Conservation (phyloP, 2,329 filamentous ascomycete genomes). For the Xylaria sp. region DNA sequence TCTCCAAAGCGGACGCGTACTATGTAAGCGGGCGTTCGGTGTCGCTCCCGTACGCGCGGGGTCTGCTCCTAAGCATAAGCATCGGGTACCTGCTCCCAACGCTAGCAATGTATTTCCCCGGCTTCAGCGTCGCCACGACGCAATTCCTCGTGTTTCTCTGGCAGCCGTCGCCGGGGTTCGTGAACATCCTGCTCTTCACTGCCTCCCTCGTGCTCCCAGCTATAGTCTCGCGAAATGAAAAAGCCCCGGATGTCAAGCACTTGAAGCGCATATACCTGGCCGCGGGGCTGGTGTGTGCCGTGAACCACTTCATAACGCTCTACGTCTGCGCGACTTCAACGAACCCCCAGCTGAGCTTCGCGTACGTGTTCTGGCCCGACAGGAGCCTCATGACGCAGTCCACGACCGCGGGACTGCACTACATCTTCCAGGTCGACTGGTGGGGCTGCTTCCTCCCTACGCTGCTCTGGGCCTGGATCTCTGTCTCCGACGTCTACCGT, state of each 20-base stretch:
- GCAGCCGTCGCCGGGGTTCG: slow-evolving; percentile 44
- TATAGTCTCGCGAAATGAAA: slow-evolving; percentile 1
- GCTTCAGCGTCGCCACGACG: slow-evolving; percentile 31
- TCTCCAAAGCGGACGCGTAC: slow-evolving; percentile 39
- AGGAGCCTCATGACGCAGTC: slow-evolving; percentile 35
- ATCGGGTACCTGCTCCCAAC: slow-evolving; percentile 46
- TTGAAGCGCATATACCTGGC: slow-evolving; percentile 44
- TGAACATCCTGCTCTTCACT: slow-evolving; percentile 41
- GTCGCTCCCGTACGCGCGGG: slow-evolving; percentile 37
- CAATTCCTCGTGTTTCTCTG: slow-evolving; percentile 45
- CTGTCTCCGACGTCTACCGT: slow-evolving; percentile 41
- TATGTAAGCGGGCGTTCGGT: slow-evolving; percentile 38
- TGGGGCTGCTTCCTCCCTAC: slow-evolving; percentile 42
- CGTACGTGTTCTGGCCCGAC: slow-evolving; percentile 44
- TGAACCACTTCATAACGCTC: slow-evolving; percentile 40
- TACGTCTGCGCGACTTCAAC: slow-evolving; percentile 42
- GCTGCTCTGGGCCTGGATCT: slow-evolving; percentile 45
- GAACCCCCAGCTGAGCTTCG: slow-evolving; percentile 40
- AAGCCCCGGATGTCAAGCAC: slow-evolving; percentile 41
- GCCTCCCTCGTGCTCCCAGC: slow-evolving; percentile 33
- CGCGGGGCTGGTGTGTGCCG: slow-evolving; percentile 38
- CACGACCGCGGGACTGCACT: slow-evolving; percentile 45
- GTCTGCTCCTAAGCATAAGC: slow-evolving; percentile 40
- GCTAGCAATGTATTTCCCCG: slow-evolving; percentile 41
- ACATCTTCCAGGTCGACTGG: slow-evolving; percentile 48